Evolutionary conservation across 108 stramenopile genomes (phyloP), one percentile per base, ranked within the genome.

Genomic region (Chaetoceros muelleri): DNA sequence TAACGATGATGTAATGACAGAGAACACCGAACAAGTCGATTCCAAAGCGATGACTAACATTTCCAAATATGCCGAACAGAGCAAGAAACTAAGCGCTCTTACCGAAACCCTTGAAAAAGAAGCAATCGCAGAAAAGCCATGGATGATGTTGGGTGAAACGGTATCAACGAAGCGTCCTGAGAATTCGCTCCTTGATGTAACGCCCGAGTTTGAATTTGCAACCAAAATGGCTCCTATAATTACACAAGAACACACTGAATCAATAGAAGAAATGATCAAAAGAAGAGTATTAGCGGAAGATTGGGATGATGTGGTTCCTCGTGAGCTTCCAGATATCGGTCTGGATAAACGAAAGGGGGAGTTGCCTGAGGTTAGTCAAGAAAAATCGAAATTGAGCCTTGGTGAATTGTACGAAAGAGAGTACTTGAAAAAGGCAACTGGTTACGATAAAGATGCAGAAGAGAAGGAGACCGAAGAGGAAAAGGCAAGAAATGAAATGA

Each of bases 341-440:
- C 64, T 66, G 54, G 60, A 79, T 46, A 83, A 83, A 57, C 70
- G 78, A 30, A 72, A 74, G 28, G 82, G 78, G 2, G 95, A 95
- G 25, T 67, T 83, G 2, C 94, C 95, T 0, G 95, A 98, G 72
- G 85, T 98, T 3, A 94, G 94, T 49, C 93, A 95, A 69, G 98
- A 99, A 65, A 97, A 97, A 64, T 90, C 92, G 34, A 95, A 94
- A 68, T 68, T 95, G 22, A 94, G 96, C 7, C 79, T 99, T 22
- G 97, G 87, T 24, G 97, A 96, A 58, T 60, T 96, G 30, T 98
- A 98, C 62, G 97, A 95, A 51, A 78, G 95, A 3, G 96, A 96
- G 68, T 96, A 93, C 58, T 62, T 92, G 44, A 90, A 93, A 70
- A 85, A 91, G 76, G 82, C 84, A 1, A 57, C 80, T 2, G 90